Base-by-base conservation (phyloP, 495 filamentous ascomycete genomes). In the Aspergillus egyptiacus region DNA sequence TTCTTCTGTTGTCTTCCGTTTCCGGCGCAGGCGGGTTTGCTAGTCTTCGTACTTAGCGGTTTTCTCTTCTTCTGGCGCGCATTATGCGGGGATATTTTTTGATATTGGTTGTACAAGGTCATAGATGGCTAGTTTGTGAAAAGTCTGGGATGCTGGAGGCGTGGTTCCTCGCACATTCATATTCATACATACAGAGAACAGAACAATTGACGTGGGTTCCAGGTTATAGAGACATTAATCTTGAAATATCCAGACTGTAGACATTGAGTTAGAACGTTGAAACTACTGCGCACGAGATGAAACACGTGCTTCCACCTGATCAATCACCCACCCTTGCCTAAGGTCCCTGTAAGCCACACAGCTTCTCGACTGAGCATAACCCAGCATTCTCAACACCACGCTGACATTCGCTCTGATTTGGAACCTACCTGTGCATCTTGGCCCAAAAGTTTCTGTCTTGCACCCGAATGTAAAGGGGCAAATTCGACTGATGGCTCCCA, bases 1-100 rank as follows among this genome's bases (percentile, higher is more conserved):
- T 53, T 59, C 32, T 45, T 55, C 49, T 49, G 20, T 50, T 53
- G 49, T 58, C 11, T 46, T 47, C 17, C 58, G 50, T 53, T 33
- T 51, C 62, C 45, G 51, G 53, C 67, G 69, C 69, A 67, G 64
- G 69, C 64, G 69, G n/a, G 69, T 67, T 62, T 68, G 47, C 50
- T 61, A 51, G 57, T 61, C 36, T 61, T 55, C 50, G 36, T 53
- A 34, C 49, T 61, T 66, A 55, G 64, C 63, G 62, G 58, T 68
- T 62, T 37, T 57, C n/a, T 53, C 52, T 64, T 54, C 35, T 53
- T 44, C 37, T 38, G 54, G 57, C 61, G 58, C 52, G 58, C 55
- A 57, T 44, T 47, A 58, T 59, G 51, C 48, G 46, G 48, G n/a
- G 55, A 57, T 64, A 49, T 46, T 31, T 41, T n/a, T 52, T 53